Conservation (phyloP, 2,329 filamentous ascomycete species). For the Fusarium irregulare region DNA sequence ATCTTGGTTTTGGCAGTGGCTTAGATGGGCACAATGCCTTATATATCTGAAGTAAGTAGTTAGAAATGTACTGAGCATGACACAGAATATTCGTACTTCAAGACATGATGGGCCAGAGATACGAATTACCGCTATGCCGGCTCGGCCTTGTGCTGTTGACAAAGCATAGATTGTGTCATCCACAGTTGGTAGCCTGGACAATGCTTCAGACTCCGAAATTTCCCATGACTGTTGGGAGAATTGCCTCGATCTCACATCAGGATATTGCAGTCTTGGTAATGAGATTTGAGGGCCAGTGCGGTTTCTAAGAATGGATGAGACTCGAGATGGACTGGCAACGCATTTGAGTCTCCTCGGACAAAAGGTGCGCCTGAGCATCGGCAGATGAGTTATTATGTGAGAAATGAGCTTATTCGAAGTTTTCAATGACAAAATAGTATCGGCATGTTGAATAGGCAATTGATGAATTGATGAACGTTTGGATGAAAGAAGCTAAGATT, state of each 20-base stretch:
- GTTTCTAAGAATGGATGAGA: neutral
- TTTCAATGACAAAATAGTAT: neutral
- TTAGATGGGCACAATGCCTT: constrained; percentile 61
- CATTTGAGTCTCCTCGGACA: constrained; percentile 34
- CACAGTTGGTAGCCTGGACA: constrained; percentile 34
- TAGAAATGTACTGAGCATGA: neutral
- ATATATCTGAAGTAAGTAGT: constrained; percentile 58
- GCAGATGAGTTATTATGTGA: neutral
- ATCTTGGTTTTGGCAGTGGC: constrained; percentile 59
- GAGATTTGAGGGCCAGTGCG: neutral
- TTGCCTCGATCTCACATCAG: neutral
- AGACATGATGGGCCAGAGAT: constrained; percentile 83
- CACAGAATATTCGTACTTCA: constrained; percentile 60
- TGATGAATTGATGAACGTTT: neutral
- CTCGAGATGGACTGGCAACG: constrained; percentile 12
- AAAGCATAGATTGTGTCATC: constrained; percentile 87
- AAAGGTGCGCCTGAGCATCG: constrained; percentile 45
- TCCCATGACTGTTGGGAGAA: constrained; percentile 28
- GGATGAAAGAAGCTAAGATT: neutral
- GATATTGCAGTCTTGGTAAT: neutral
- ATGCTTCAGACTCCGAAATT: neutral
- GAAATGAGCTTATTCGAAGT: neutral
- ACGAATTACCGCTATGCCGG: constrained; percentile 90
- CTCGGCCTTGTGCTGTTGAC: constrained; percentile 85
- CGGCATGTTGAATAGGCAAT: neutral